Evolutionary conservation across 2,329 filamentous ascomycete species (phyloP), one percentile per base, ranked within the genome.

Genomic region (Tolypocladium nubicola): DNA sequence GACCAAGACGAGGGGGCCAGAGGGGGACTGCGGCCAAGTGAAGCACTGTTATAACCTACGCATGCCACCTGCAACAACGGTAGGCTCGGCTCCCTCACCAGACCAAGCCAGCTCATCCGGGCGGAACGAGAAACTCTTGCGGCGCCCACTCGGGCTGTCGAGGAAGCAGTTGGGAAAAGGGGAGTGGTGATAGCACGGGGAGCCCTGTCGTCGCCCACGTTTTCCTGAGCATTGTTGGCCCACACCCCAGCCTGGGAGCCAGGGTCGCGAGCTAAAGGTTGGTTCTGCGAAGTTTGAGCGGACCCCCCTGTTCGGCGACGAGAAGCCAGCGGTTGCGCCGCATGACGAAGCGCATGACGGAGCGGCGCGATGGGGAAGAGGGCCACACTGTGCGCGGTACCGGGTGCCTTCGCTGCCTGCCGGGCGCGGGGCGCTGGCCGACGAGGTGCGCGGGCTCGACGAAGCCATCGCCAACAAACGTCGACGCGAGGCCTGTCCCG

Each of bases 151-250:
- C 19, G 38, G 38, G 16, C 30, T n/a, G 47, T 35, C 21, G 16
- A n/a, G 7, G 11, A 45, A 14, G 21, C 2, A 41, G 21, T 21
- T 21, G 26, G 26, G 49, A n/a, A 30, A 39, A 6, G 39, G 38
- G 55, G 55, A 41, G 55, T 56, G 55, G 47, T 56, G 47, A 43
- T 53, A 53, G 39, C 47, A n/a, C 45, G 14, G 26, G 26, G 26
- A 30, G 30, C 37, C 38, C 19, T 49, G 55, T 53, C 39, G 9
- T 26, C 23, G 49, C 30, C 55, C 55, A 56, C 55, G 55, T 56
- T 56, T 56, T 47, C 49, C 21, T 30, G 6, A 30, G 26, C 23
- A 23, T 37, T 21, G 55, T 6, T 43, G 38, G 38, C 37, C 26
- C 55, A 45, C 55, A 40, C 52, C 52, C 37, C 52, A n/a, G 52